Base-by-base conservation (phyloP, 495 filamentous ascomycete species). In the Lichina pygmaea region DNA sequence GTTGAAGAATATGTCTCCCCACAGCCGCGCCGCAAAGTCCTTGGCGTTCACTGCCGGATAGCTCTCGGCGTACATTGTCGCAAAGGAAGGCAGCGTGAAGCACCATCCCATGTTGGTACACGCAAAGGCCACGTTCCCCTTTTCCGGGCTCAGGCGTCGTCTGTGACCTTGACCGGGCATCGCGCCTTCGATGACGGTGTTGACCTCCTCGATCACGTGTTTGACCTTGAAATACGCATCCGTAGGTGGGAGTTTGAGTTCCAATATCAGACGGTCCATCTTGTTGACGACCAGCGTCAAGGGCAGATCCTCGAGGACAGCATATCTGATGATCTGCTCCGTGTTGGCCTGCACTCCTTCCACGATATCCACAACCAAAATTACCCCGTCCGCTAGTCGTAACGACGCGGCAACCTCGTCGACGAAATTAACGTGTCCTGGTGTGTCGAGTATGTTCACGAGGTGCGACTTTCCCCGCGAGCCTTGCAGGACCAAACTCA, bases 181-280 rank as follows among this genome's bases (percentile, higher is more conserved):
- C 7, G 78, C 73, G 54, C 75, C 81, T 51, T 93, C 86, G 55
- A 97, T 95, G 53, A 85, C 66, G 0, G 81, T 94, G 59, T 97
- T 97, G 54, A 95, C 83, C 58, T 95, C 82, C 60, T 97, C 89
- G 52, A 97, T 77, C 17, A 93, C 86, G 60, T 95, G 86, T 55
- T 94, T 95, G 44, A 97, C 59, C 62, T 97, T 97, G 70, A 93
- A 95, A 58, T 95, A 97, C 24, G 89, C 89, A 56, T 97, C 89
- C 49, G 75, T 80, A 6, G 91, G 91, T 1, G 91, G 91, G 12
- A 97, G 68, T 58, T 93, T 91, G 45, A 97, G 71, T 58, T 97
- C 89, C 34, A 97, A 62, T 46, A 97, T 92, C 46, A 97, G 62
- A 37, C 89, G 74, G 51, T 97, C 89, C 74, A 97, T 78, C 60